Conservation (phyloP, 176 grass and related monocot genomes). For the Ensete ventricosum region DNA sequence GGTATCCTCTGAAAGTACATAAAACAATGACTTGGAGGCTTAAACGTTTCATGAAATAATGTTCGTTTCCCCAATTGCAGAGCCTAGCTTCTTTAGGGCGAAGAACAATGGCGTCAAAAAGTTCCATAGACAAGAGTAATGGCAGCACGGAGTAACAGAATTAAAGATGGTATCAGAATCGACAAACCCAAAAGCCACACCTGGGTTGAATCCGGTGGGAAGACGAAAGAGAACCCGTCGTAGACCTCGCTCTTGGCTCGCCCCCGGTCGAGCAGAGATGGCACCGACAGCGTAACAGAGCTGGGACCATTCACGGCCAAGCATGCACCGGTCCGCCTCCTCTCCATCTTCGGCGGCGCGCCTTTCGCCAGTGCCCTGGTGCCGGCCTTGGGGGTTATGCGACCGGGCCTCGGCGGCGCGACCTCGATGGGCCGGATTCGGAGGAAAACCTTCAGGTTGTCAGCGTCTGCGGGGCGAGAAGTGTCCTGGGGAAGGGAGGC, state of each 20-base stretch:
- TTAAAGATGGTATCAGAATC: neutral
- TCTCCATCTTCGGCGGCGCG: conserved; percentile 21
- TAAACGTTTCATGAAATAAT: too few relatives aligned
- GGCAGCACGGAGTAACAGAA: neutral
- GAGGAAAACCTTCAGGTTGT: conserved; percentile 66
- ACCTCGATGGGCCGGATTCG: conserved; percentile 51
- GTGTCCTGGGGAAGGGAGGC: neutral
- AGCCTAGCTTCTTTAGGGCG: neutral
- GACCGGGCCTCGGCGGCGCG: conserved; percentile 1
- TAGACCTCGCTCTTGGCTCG: conserved; percentile 56
- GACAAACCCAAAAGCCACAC: conserved; percentile 13
- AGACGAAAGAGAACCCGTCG: conserved; percentile 73
- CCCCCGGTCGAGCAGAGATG: conserved; percentile 44
- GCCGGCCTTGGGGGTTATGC: neutral
- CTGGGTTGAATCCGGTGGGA: conserved; percentile 56
- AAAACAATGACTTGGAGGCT: too few relatives aligned
- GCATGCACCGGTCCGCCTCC: conserved; percentile 32
- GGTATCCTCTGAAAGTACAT: too few relatives aligned
- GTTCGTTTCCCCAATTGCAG: neutral
- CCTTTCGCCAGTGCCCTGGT: conserved; percentile 9
- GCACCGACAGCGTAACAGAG: conserved; percentile 59
- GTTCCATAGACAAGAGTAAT: neutral
- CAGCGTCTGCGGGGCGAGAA: conserved; percentile 2
- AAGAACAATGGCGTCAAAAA: neutral
- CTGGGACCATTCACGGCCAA: conserved; percentile 40